Base-by-base conservation (phyloP, 1,139 yeast genomes). In the Kurtzmaniella quercitrusa region DNA sequence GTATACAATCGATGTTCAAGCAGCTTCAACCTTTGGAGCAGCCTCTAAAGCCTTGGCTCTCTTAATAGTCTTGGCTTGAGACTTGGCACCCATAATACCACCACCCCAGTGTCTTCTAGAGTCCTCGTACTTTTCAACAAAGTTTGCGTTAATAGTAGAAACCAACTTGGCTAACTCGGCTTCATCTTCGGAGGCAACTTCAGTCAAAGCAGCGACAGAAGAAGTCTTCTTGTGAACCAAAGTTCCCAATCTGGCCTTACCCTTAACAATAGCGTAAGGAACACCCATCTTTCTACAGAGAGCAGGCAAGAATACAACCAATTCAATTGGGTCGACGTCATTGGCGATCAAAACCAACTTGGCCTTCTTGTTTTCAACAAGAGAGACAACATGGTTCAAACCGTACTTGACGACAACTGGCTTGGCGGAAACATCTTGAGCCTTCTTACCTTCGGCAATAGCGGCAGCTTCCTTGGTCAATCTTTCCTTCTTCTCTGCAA, bases 31-130 rank as follows among this genome's bases (percentile, higher is more conserved):
- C 16, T 19, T 34, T 18, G 37, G 37, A 45, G 52, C 56, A 45
- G 48, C 62, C 39, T 69, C 76, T 48, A 66, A 60, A 44, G 60
- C 54, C 64, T 70, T 74, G 39, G 71, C 73, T 54, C 57, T 71
- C 66, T 73, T 71, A 45, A 68, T 72, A 41, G 57, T 68, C 77
- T 84, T 86, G 61, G 81, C 93, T 62, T 77, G 79, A 61, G 97
- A 88, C 81, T 91, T 91, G 61, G 87, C 77, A 71, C 98, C 97
- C 80, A 93, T 78, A 72, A 87, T 68, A 82, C 98, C 98, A 80
- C 98, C 98, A 82, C 98, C 98, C 98, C 98, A 91, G 84, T 88
- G 95, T 78, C 88, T 88, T 82, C 95, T 91, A 70, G 79, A 68
- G 60, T 91, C 97, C 65, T 91, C 97, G 84, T 84, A 88, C 76